These are phyloP conservation scores for Echeveria elegans DNA, from an alignment of 164 flowering plant genomes.

Conservation along the genomic window DNA sequence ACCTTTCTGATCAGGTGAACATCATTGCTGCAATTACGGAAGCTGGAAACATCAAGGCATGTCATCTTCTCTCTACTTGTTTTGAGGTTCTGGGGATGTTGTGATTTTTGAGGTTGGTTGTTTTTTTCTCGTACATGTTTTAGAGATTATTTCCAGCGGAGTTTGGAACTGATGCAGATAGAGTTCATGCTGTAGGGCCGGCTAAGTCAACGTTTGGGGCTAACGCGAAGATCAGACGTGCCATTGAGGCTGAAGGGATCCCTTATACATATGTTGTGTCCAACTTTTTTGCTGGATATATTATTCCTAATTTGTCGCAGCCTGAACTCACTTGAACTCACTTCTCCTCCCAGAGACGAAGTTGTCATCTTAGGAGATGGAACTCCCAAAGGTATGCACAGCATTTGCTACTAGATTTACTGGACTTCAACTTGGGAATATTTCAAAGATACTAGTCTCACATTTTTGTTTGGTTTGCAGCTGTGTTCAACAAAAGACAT, in stretches of 20 bases:
- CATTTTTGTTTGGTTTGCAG: slow-evolving; percentile 12
- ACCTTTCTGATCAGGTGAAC: slow-evolving; percentile 22
- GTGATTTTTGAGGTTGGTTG: background rate
- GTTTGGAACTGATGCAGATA: slow-evolving; percentile 15
- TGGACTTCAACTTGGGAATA: too few species aligned
- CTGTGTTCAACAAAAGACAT: slow-evolving; percentile 24
- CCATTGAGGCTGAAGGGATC: slow-evolving; percentile 13
- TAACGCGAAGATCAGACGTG: slow-evolving; percentile 12
- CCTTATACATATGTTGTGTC: slow-evolving; percentile 17
- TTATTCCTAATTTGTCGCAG: slow-evolving; percentile 21
- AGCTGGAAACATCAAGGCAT: slow-evolving; percentile 30
- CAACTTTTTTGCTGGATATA: slow-evolving; percentile 23
- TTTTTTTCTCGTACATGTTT: background rate
- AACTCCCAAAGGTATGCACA: slow-evolving; percentile 22
- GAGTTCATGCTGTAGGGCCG: slow-evolving; percentile 13
- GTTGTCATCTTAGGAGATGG: slow-evolving; percentile 29
- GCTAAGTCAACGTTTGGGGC: slow-evolving; percentile 10
- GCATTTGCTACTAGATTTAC: too few species aligned
- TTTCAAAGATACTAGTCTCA: background rate
- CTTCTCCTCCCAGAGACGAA: slow-evolving; percentile 28
- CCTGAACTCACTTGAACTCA: slow-evolving; percentile 18
- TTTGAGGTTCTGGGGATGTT: background rate
- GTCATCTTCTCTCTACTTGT: background rate
- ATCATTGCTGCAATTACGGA: slow-evolving; percentile 34
- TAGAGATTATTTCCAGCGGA: slow-evolving; percentile 17